Base-by-base conservation (phyloP, 371 early-diverging fungal species). In the Mucor piriformis region DNA sequence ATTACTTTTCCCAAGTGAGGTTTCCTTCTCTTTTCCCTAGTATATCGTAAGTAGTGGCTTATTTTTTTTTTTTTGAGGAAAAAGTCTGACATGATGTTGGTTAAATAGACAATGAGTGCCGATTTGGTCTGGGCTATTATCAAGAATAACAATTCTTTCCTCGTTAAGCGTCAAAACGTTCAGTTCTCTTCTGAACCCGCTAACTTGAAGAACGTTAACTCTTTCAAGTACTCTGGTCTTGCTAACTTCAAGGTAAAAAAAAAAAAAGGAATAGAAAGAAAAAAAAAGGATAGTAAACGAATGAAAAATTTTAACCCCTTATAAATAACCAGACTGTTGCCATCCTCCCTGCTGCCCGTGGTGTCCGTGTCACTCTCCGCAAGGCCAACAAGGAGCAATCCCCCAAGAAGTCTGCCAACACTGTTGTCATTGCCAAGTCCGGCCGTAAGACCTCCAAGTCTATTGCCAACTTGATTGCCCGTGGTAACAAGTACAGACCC, bases 141-240 rank as follows among this genome's bases (percentile, higher is more conserved):
- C 83, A 90, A 88, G 81, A 86, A 90, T 83, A 87, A 88, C 83
- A 85, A 83, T 83, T 85, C 88, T 72, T 95, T 89, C 87, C 79
- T 95, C 63, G 93, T 94, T 72, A 92, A 93, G 89, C 86, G 92
- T 67, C 81, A 81, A 77, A 91, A 92, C 58, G 84, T 87, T 70
- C 82, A 87, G 79, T 83, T 95, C 83, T 85, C 87, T 64, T 64
- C 88, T 52, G 94, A 95, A 79, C 83, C 87, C 64, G 85, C 86
- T 65, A 95, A 93, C 90, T 81, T 95, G 77, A 77, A 74, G 77
- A 92, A 92, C 85, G 62, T 78, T 74, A 85, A 95, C 88, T 77
- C 90, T 61, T 90, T 84, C 88, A 93, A 92, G 87, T 91, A 82
- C 88, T 91, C 92, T 71, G 90, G 90, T 61, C 51, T 93, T 70